A percentile compares a stretch with the other conserved stretches of the same genome.
These are phyloP conservation scores for Cyberlindnera japonica DNA, from an alignment of 805 yeast species.

Conservation along the genomic window DNA sequence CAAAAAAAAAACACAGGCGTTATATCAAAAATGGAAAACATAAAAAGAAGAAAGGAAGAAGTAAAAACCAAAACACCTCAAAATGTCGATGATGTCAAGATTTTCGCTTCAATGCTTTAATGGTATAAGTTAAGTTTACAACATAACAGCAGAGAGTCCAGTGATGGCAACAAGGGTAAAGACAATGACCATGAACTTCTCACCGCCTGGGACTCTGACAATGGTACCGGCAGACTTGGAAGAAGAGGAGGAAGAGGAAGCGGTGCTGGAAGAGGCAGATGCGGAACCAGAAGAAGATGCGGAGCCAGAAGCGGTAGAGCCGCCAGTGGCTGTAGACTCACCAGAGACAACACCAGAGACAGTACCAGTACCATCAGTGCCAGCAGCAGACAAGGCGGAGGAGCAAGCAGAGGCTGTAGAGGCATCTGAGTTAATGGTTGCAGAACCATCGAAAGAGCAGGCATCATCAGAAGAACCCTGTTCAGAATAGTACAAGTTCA, in stretches of 20 bases:
- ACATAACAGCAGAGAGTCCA: constrained; percentile 36
- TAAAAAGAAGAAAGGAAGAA: too few species aligned
- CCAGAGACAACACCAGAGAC: constrained; percentile 34
- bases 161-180: constrained; percentile 33
- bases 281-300: constrained; percentile 9
- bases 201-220: constrained; percentile 29
- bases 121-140: constrained; percentile 16
- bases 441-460: constrained; percentile 70
- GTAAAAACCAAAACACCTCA: background rate
- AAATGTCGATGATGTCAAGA: too few species aligned
- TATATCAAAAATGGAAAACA: too few species aligned
- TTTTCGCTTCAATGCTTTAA: background rate
- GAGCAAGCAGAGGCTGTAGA: constrained; percentile 53
- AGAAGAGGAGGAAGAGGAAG: constrained; percentile 27
- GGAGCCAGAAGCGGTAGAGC: constrained; percentile 25
- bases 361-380: constrained; percentile 63
- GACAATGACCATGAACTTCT: constrained; percentile 30
- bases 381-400: constrained; percentile 59
- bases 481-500: constrained; percentile 59
- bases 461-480: constrained; percentile 43
- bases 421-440: constrained; percentile 44
- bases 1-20: too few species aligned
- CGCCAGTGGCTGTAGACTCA: constrained; percentile 1
- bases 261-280: constrained; percentile 12
- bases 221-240: constrained; percentile 22